Conservation (phyloP, 106 monocot species). For the Dendrobium chrysotoxum region DNA sequence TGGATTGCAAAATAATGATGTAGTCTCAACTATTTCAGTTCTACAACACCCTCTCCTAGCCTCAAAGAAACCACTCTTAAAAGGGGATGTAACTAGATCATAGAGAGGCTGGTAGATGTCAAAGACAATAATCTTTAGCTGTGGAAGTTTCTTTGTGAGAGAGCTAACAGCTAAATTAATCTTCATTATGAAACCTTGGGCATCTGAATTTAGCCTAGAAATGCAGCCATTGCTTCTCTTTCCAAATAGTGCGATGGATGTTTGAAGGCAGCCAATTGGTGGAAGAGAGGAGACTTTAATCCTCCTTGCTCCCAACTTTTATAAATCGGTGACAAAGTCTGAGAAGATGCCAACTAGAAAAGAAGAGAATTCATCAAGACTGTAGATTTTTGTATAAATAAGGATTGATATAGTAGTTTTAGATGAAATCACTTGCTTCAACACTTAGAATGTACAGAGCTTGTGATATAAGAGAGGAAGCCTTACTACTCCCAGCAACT, state of each 20-base stretch:
- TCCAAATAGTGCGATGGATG: slow-evolving; percentile 70
- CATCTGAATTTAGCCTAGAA: slow-evolving; percentile 46
- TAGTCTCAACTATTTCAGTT: slow-evolving; percentile 67
- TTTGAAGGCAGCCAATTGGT: slow-evolving; percentile 70
- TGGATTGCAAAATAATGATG: slow-evolving; percentile 63
- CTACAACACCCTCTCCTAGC: slow-evolving; percentile 76
- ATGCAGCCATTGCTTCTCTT: slow-evolving; percentile 60
- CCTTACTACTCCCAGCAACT: slow-evolving; percentile 43
- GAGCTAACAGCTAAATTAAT: slow-evolving; percentile 28
- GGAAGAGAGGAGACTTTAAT: slow-evolving; percentile 72
- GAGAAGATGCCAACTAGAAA: slow-evolving; percentile 53
- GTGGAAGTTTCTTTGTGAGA: slow-evolving; percentile 28
- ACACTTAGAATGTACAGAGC: slow-evolving; percentile 63
- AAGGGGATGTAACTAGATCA: slow-evolving; percentile 46
- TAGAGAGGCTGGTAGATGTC: slow-evolving; percentile 78
- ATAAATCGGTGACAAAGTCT: slow-evolving; percentile 36
- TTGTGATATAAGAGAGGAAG: slow-evolving; percentile 41
- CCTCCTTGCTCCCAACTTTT: slow-evolving; percentile 55
- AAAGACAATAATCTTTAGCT: slow-evolving; percentile 62
- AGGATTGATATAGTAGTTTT: slow-evolving; percentile 93
- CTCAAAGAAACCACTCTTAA: slow-evolving; percentile 64
- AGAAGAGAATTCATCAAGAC: slow-evolving; percentile 47
- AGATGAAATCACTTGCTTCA: slow-evolving; percentile 63
- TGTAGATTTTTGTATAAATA: slow-evolving; percentile 38
- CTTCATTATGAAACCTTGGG: slow-evolving; percentile 65